Conservation (phyloP, 2,329 filamentous ascomycete genomes). For the Fusarium nodosum region DNA sequence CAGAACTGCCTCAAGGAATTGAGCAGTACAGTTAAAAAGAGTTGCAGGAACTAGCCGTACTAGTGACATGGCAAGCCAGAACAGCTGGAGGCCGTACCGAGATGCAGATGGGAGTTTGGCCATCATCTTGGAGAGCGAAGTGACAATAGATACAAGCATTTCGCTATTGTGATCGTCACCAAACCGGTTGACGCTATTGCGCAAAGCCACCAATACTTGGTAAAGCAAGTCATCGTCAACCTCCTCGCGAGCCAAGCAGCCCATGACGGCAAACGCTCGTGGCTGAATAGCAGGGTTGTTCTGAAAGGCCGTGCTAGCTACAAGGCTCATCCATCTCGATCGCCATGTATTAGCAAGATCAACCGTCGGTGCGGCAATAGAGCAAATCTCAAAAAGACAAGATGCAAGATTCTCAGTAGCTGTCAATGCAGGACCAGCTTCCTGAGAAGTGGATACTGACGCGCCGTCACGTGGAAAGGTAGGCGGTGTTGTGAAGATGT, state of each 20-base stretch:
- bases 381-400: conserved; percentile 73
- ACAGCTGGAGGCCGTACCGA: conserved; percentile 76
- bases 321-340: conserved; percentile 79
- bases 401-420: conserved; percentile 73
- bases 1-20: conserved; percentile 74
- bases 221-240: conserved; percentile 79
- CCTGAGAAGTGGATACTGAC: conserved; percentile 68
- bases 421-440: conserved; percentile 64
- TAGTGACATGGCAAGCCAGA: conserved; percentile 77
- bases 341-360: conserved; percentile 78
- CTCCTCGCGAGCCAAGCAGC: conserved; percentile 77
- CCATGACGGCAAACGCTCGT: conserved; percentile 78
- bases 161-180: conserved; percentile 74
- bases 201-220: conserved; percentile 76
- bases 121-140: conserved; percentile 78
- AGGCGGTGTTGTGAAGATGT: conserved; percentile 67
- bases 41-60: conserved; percentile 72
- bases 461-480: conserved; percentile 64
- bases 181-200: conserved; percentile 74
- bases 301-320: conserved; percentile 79
- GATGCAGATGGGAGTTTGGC: conserved; percentile 75
- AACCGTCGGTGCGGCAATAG: conserved; percentile 72
- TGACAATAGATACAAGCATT: conserved; percentile 77
- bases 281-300: conserved; percentile 80
- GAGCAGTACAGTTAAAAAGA: conserved; percentile 75